Evolutionary conservation across 805 yeast species (phyloP).

Genomic region (Saccharomycopsis capsularis): DNA sequence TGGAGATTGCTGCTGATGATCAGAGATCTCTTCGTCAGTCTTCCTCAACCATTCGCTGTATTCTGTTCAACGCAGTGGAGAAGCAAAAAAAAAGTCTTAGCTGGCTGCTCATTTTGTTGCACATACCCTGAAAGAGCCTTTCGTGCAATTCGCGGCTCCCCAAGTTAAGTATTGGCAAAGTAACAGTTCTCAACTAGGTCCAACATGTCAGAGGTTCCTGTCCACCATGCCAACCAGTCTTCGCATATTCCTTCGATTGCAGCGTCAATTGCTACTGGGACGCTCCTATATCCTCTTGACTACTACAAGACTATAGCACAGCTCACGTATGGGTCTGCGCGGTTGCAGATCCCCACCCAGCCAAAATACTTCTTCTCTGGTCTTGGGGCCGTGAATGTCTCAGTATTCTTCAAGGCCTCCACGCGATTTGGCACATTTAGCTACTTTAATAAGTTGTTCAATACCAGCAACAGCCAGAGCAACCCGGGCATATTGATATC

Average conservation of each 20-base stretch:
- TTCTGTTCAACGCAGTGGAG: too few species aligned
- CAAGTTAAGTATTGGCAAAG: too few species aligned
- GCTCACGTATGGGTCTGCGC: constrained; percentile 12
- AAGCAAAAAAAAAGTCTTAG: too few species aligned
- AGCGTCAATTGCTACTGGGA: constrained; percentile 16
- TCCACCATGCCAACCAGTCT: too few species aligned
- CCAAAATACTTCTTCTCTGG: constrained; percentile 46
- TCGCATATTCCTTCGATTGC: constrained; percentile 16
- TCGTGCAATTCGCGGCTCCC: too few species aligned
- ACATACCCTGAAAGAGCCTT: too few species aligned
- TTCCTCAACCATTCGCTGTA: too few species aligned
- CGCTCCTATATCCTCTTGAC: constrained; percentile 20
- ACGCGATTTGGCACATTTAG: constrained; percentile 72
- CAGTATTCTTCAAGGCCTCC: constrained; percentile 65
- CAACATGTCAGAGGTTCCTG: too few species aligned
- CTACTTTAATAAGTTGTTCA: constrained; percentile 56
- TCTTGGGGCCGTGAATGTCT: constrained; percentile 66
- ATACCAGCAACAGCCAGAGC: constrained; percentile 46
- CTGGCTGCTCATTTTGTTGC: too few species aligned
- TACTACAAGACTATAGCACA: constrained; percentile 19
- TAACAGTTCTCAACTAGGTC: too few species aligned
- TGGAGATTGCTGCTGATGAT: too few species aligned
- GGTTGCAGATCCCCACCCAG: constrained; percentile 21
- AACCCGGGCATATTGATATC: constrained; percentile 64
- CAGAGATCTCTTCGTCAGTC: too few species aligned